These are phyloP conservation scores for Platanthera guangdongensis DNA, from an alignment of 106 monocot genomes.

Conservation along the genomic window DNA sequence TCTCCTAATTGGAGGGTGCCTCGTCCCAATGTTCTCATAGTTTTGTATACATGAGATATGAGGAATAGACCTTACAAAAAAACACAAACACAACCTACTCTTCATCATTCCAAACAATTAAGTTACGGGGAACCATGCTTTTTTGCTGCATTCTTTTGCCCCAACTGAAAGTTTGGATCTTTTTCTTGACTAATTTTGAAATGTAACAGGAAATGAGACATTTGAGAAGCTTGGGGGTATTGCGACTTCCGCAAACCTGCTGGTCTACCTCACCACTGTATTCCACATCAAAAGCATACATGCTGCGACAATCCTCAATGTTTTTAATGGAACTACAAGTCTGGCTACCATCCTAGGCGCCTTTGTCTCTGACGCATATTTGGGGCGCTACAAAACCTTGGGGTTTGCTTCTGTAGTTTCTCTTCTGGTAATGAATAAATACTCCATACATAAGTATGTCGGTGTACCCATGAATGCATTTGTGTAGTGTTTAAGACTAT, in stretches of 20 bases:
- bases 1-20: no score
- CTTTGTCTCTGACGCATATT: constrained; percentile 45
- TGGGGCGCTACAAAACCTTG: constrained; percentile 51
- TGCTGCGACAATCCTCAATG: constrained; percentile 37
- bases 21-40: no score
- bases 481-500: no score
- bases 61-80: no score
- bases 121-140: no score
- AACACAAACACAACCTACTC: no score
- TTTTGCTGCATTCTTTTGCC: no score
- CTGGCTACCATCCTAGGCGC: constrained; percentile 46
- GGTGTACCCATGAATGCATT: no score
- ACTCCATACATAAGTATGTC: background rate
- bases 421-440: constrained; percentile 22
- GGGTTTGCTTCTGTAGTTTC: constrained; percentile 25
- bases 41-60: no score
- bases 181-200: background rate
- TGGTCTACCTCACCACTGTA: constrained; percentile 49
- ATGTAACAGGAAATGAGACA: constrained; percentile 45
- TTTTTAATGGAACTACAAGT: constrained; percentile 54
- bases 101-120: no score
- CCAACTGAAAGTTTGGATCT: no score
- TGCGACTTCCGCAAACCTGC: constrained; percentile 34
- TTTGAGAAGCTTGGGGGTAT: constrained; percentile 62
- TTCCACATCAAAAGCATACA: constrained; percentile 45